These are phyloP conservation scores for Asterionellopsis glacialis DNA, from an alignment of 108 stramenopile genomes.

Conservation along the genomic window DNA sequence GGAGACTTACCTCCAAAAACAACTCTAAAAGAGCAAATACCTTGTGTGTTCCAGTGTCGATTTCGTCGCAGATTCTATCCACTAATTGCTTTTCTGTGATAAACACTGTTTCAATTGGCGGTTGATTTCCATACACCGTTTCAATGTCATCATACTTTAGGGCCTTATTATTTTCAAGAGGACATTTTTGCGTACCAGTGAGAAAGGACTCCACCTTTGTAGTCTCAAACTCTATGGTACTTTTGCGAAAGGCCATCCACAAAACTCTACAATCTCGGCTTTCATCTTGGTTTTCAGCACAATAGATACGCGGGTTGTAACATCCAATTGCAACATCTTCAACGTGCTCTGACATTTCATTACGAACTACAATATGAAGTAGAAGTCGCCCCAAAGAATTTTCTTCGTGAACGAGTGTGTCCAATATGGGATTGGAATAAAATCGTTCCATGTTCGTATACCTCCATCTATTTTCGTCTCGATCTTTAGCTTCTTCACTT, in stretches of 20 bases:
- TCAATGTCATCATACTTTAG: conserved; percentile 61
- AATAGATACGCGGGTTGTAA: conserved; percentile 54
- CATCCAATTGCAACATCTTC: conserved; percentile 68
- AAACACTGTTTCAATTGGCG: conserved; percentile 34
- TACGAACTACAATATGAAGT: conserved; percentile 60
- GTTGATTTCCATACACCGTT: conserved; percentile 45
- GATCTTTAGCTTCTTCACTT: too few species aligned
- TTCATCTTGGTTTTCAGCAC: conserved; percentile 34
- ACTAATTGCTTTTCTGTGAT: conserved; percentile 27
- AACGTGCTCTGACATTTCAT: conserved; percentile 33
- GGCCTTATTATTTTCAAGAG: conserved; percentile 44
- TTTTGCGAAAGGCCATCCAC: conserved; percentile 69
- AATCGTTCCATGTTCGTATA: too few species aligned
- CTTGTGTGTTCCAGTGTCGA: too few species aligned
- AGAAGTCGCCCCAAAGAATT: conserved; percentile 61
- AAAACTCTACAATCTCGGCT: conserved; percentile 45
- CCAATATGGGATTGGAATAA: conserved; percentile 41
- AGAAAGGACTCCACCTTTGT: conserved; percentile 56
- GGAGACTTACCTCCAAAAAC: too few species aligned
- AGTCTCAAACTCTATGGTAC: conserved; percentile 21
- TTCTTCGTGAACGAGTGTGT: conserved; percentile 40
- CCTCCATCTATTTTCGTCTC: too few species aligned
- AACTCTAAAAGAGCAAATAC: too few species aligned
- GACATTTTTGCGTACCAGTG: conserved; percentile 23
- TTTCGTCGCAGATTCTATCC: too few species aligned